Percentiles rank a stretch among this genome's conserved stretches.
Conservation (phyloP, 768 basidiomycete genomes). For the Termitomyces bulborhizus region DNA sequence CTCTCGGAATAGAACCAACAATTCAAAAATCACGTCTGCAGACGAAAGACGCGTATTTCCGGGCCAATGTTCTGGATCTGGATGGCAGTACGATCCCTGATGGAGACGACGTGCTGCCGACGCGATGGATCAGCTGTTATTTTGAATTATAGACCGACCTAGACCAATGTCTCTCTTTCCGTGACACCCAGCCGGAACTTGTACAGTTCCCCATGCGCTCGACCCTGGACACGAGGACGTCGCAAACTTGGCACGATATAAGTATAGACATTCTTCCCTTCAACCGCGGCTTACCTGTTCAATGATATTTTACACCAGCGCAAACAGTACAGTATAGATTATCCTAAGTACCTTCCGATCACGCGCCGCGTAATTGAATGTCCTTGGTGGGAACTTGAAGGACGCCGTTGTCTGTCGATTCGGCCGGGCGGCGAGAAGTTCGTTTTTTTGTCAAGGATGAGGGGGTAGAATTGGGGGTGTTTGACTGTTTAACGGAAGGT, state of each 20-base stretch:
- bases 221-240: not conserved
- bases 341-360: not conserved
- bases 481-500: slow-evolving; percentile 2
- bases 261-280: not conserved
- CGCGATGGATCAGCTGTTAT: not conserved
- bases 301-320: not conserved
- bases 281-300: not conserved
- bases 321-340: not conserved
- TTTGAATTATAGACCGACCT: not conserved
- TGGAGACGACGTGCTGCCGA: not conserved
- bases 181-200: not conserved
- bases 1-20: no score
- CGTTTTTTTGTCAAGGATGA: no score
- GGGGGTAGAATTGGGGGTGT: no score
- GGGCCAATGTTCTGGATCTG: no score
- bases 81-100: not conserved
- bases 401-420: no score
- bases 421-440: no score
- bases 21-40: not conserved
- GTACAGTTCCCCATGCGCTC: not conserved
- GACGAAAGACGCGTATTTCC: not conserved
- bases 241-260: not conserved
- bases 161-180: slow-evolving; percentile 4
- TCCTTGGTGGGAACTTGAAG: no score
- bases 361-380: not conserved